phyloP scores from a whole-genome alignment of 2,329 filamentous ascomycete species.

The Trichoderma citrinoviride region DNA sequence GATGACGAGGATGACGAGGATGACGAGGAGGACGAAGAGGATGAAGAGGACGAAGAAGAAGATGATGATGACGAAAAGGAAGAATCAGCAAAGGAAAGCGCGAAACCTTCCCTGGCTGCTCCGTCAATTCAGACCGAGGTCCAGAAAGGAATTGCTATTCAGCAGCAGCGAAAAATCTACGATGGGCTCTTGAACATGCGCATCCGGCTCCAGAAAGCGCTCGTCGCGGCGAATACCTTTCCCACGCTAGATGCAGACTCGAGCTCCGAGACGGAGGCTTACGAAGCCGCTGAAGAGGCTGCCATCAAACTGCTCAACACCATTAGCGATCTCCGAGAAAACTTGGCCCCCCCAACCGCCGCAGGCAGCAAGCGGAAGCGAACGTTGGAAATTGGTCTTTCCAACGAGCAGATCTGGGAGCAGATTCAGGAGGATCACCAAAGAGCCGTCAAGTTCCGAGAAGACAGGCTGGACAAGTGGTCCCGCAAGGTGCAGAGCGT shows the following conservation, averaged over 20 bases:
- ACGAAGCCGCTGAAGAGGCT: slow-evolving; percentile 76
- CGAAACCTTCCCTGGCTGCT: slow-evolving; percentile 36
- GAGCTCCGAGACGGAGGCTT: slow-evolving; percentile 51
- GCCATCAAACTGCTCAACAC: slow-evolving; percentile 83
- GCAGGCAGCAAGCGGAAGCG: slow-evolving; percentile 62
- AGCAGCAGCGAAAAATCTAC: slow-evolving; percentile 79
- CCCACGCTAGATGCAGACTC: slow-evolving; percentile 43
- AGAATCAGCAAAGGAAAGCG: slow-evolving; percentile 26
- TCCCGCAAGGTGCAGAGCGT: slow-evolving; percentile 65
- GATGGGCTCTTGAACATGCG: slow-evolving; percentile 85
- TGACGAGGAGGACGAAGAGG: slow-evolving; percentile 32
- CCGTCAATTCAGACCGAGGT: slow-evolving; percentile 55
- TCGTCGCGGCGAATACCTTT: slow-evolving; percentile 78
- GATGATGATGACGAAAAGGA: slow-evolving; percentile 22
- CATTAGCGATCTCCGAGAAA: slow-evolving; percentile 66
- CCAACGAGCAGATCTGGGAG: slow-evolving; percentile 68
- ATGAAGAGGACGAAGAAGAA: fast-evolving
- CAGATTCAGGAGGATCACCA: slow-evolving; percentile 66
- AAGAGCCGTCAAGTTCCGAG: slow-evolving; percentile 58
- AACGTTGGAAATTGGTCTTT: slow-evolving; percentile 50
- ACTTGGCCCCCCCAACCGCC: slow-evolving; percentile 51
- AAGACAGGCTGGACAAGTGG: slow-evolving; percentile 83
- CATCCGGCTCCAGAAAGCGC: slow-evolving; percentile 88
- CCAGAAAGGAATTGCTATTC: slow-evolving; percentile 82
- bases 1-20: slow-evolving; percentile 37